Base-by-base conservation (phyloP, 345 rosid species). In the Toxicodendron radicans region DNA sequence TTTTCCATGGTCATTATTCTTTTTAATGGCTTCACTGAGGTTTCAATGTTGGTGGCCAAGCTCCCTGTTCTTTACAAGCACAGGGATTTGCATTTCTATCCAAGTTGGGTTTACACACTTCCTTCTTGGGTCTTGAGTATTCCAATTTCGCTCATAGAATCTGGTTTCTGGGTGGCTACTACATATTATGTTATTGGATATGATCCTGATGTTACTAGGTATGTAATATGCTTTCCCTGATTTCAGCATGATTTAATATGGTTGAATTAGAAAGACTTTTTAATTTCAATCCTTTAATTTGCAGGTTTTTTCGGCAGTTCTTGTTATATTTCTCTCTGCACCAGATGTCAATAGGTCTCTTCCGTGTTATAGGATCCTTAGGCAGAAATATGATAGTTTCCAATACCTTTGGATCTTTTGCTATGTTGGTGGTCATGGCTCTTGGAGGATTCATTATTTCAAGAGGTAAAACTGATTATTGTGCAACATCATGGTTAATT, bases 1-100 rank as follows among this genome's bases (percentile, higher is more conserved):
- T 95, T 95, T 76, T 95, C 99, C 60, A 95, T 88, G 98, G 92
- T 95, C 76, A 95, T 93, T 85, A 84, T 95, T 85, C 98, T 95
- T 76, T 95, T 95, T 46, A 95, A 95, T 71, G 98, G 99, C 70
- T 95, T 95, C 68, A 95, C 99, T 4, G 99, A 95, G 84, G 99
- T 95, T 74, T 87, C 99, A 2, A 89, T 95, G 98, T 82, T 95
- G 78, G 98, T 93, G 71, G 91, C 94, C 69, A 95, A 95, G 89
- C 98, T 95, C 78, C 96, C 99, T 0, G 87, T 95, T 18, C 91
- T 95, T 49, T 95, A 95, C 91, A 95, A 93, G 91, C 99, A 95
- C 54, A 80, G 99, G 80, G 97, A 91, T 82, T 81, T 95, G 84
- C 93, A 81, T 77, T 95, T 93, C 83, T 95, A 95, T 59, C 98